Percentiles rank a stretch among this genome's conserved stretches.
Conservation (phyloP, 257 asterid genomes). For the Jacaranda copaia region DNA sequence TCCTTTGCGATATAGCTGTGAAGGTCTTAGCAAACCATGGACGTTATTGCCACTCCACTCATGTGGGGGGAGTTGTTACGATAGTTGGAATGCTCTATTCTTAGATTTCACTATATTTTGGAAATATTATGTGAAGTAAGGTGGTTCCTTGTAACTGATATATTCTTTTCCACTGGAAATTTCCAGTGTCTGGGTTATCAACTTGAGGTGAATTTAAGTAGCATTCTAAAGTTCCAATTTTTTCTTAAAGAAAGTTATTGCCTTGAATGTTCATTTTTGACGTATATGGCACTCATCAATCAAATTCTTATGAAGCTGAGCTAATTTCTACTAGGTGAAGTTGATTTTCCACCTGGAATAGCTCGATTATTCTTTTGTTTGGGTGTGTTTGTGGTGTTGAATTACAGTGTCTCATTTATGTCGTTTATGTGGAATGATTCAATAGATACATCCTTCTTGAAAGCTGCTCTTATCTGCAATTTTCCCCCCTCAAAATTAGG, state of each 20-base stretch:
- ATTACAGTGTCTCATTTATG: neutral
- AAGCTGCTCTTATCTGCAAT: constrained; percentile 5
- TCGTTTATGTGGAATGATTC: constrained; percentile 20
- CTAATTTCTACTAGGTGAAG: constrained; percentile 14
- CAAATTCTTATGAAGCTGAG: neutral
- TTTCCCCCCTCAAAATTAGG: constrained; percentile 40
- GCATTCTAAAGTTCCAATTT: neutral
- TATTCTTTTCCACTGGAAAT: neutral
- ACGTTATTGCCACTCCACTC: neutral
- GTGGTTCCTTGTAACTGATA: neutral
- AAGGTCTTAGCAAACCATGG: neutral
- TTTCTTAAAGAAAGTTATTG: neutral
- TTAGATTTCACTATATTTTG: neutral
- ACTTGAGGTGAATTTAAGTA: neutral
- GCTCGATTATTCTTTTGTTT: neutral
- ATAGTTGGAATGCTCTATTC: neutral
- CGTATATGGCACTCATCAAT: too few relatives aligned
- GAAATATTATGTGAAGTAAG: neutral
- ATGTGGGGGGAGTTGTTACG: too few relatives aligned
- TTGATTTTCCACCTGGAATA: constrained; percentile 10
- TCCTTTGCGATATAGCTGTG: neutral
- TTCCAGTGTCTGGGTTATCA: neutral
- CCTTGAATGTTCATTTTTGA: too few relatives aligned
- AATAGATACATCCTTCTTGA: constrained; percentile 3
- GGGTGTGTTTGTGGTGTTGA: neutral